Conservation (phyloP, 768 basidiomycete genomes). For the Rhodotorula paludigena region DNA sequence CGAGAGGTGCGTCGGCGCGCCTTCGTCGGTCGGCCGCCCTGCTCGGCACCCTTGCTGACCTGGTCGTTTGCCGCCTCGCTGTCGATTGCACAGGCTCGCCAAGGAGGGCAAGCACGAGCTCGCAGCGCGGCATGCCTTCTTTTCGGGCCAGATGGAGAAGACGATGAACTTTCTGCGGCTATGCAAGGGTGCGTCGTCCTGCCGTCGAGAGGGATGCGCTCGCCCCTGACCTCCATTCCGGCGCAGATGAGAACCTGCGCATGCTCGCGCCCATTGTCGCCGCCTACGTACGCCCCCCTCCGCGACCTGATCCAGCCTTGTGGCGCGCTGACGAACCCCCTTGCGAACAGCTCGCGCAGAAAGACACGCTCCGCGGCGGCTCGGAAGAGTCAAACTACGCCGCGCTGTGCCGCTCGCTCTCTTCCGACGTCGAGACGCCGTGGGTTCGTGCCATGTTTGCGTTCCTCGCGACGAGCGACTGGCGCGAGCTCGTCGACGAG, state of each 20-base stretch:
- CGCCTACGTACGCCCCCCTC: conserved; percentile 18
- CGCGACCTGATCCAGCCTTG: no score
- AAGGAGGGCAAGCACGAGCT: conserved; percentile 23
- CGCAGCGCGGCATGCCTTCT: conserved; percentile 36
- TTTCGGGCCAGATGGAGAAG: conserved; percentile 34
- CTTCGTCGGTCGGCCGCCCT: no score
- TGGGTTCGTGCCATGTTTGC: conserved; percentile 39
- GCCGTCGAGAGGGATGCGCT: accelerated
- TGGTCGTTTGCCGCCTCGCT: no score
- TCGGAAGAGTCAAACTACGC: conserved; percentile 30
- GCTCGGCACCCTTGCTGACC: no score
- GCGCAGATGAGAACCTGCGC: conserved; percentile 27
- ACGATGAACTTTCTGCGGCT: conserved; percentile 17
- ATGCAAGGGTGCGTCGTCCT: conserved; percentile 22
- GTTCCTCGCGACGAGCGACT: conserved; percentile 33
- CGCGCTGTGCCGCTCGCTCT: conserved; percentile 30
- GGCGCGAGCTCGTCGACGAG: conserved; percentile 37
- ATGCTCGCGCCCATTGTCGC: conserved; percentile 37
- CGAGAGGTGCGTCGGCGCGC: conserved; percentile 2
- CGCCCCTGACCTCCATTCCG: no score
- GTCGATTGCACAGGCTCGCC: conserved; percentile 11
- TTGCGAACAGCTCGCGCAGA: not conserved
- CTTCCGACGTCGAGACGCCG: conserved; percentile 30
- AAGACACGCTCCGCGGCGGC: conserved; percentile 2
- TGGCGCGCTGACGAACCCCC: not conserved